A percentile compares a stretch with the other conserved stretches of the same genome.
Evolutionary conservation across 768 basidiomycete genomes (phyloP).

Genomic region (Sarcodon aspratus): DNA sequence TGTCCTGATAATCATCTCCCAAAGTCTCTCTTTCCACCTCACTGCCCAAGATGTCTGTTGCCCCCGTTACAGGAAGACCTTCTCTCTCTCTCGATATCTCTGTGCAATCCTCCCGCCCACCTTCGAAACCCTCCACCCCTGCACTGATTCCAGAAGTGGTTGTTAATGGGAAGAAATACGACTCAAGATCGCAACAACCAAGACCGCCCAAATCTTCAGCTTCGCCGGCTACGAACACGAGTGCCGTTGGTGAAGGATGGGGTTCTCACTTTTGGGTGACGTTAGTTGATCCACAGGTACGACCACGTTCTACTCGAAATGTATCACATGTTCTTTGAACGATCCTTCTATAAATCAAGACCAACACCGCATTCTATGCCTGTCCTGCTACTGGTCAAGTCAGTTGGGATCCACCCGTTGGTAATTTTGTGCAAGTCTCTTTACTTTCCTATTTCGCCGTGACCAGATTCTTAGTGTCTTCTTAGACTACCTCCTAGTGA

Average conservation of each 20-base stretch:
- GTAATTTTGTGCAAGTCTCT: constrained; percentile 69
- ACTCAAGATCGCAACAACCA: neutral
- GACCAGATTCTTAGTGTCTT: neutral
- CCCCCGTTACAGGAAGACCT: too few relatives aligned
- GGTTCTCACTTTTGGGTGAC: constrained; percentile 94
- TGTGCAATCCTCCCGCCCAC: neutral
- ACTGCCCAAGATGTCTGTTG: too few relatives aligned
- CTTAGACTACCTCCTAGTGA: constrained; percentile 68
- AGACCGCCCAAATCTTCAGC: constrained; percentile 3
- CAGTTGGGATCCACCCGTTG: constrained; percentile 87
- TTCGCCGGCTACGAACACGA: constrained; percentile 3
- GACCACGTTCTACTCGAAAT: constrained; percentile 13
- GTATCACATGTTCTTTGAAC: neutral
- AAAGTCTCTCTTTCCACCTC: too few relatives aligned
- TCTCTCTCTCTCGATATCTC: neutral
- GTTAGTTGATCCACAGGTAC: constrained; percentile 79
- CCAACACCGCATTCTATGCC: constrained; percentile 67
- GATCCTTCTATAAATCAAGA: constrained; percentile 12
- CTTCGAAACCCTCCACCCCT: neutral
- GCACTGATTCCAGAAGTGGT: constrained; percentile 7
- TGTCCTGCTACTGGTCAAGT: constrained; percentile 89
- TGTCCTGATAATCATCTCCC: too few relatives aligned
- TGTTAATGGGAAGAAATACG: constrained; percentile 8
- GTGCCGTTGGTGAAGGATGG: constrained; percentile 31
- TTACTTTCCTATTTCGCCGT: constrained; percentile 10